These are phyloP conservation scores for Leptodontidium sp. DNA, from an alignment of 2,329 filamentous ascomycete species.

Conservation along the genomic window DNA sequence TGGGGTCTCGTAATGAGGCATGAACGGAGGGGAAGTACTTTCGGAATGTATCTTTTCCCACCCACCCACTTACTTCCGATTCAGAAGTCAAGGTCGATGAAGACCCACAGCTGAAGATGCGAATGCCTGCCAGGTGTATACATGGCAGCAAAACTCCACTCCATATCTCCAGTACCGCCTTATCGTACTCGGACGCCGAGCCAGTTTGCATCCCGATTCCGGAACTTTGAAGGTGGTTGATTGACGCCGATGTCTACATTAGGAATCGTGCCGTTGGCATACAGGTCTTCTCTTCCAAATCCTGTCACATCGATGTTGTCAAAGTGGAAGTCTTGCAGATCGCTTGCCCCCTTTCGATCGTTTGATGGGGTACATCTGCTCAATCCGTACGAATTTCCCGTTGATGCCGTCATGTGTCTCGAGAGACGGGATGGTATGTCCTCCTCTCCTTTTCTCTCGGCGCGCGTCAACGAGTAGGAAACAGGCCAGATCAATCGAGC, in stretches of 20 bases:
- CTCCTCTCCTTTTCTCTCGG: neutral
- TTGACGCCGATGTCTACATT: conserved; percentile 4
- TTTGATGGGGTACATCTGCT: conserved; percentile 1
- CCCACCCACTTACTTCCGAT: neutral
- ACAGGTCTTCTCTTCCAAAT: conserved; percentile 6
- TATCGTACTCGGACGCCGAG: neutral
- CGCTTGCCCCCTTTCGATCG: conserved; percentile 11
- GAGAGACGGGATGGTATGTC: conserved; percentile 8
- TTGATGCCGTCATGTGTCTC: conserved; percentile 21
- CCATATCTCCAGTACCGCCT: conserved; percentile 8
- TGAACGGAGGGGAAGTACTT: neutral
- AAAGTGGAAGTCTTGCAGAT: conserved; percentile 18
- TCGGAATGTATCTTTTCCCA: neutral
- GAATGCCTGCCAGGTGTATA: neutral
- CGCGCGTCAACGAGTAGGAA: neutral
- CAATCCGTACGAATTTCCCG: neutral
- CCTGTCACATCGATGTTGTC: neutral
- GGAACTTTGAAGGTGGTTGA: conserved; percentile 5
- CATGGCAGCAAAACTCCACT: neutral
- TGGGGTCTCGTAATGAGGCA: no score
- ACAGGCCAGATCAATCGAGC: neutral
- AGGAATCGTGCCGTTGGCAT: conserved; percentile 8
- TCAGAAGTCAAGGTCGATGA: neutral
- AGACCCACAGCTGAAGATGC: conserved; percentile 2
- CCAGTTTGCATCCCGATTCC: conserved; percentile 5